phyloP scores from a whole-genome alignment of 2,329 filamentous ascomycete species.

The Pseudogymnoascus sp. region DNA sequence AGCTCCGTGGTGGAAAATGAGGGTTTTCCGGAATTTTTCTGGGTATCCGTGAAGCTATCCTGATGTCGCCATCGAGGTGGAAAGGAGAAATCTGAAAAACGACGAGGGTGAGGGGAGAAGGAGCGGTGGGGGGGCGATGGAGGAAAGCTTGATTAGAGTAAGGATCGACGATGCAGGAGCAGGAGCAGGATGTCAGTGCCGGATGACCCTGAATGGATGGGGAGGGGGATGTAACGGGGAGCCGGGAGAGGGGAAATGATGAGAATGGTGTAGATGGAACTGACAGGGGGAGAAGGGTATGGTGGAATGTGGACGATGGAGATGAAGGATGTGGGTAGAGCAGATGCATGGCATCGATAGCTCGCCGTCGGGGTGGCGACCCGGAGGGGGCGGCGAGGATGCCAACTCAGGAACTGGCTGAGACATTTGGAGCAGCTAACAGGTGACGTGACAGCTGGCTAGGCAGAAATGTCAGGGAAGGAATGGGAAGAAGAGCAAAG shows the following conservation, averaged over 20 bases:
- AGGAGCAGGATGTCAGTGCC: neutral
- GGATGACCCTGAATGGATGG: neutral
- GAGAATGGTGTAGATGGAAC: neutral
- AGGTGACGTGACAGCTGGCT: neutral
- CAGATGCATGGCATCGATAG: neutral
- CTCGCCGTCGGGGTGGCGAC: neutral
- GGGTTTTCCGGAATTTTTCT: neutral
- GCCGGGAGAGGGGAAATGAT: neutral
- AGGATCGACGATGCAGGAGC: conserved; percentile 1
- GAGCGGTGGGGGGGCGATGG: neutral
- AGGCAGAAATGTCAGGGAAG: neutral
- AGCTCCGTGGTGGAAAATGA: neutral
- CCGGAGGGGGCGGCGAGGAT: neutral
- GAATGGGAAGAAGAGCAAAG: neutral
- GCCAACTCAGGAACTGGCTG: neutral
- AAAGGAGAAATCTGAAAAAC: neutral
- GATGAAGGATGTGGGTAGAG: neutral
- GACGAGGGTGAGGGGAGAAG: neutral
- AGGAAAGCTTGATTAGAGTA: conserved; percentile 1
- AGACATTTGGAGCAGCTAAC: neutral
- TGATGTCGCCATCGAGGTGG: neutral
- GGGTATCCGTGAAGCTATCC: neutral
- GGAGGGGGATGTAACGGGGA: neutral
- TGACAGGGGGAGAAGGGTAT: neutral
- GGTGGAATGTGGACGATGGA: neutral